phyloP scores from a whole-genome alignment of 2,329 filamentous ascomycete species.

The Leptographium lundbergii region DNA sequence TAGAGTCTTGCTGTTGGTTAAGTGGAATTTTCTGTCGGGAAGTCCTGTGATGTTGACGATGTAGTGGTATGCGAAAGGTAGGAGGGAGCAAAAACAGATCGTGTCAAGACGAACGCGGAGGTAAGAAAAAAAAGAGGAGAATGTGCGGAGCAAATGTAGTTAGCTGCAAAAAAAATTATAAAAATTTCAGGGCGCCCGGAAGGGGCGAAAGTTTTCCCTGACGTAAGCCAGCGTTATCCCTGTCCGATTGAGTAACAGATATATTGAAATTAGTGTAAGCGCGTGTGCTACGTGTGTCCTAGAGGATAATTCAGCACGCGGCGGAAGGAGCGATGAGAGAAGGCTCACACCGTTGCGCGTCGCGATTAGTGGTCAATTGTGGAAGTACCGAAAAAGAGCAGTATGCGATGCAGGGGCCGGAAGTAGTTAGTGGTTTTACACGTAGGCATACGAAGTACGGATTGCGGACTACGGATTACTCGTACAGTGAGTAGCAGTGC shows the following conservation, averaged over 20 bases:
- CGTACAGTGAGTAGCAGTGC: not conserved
- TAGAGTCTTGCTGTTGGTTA: conserved; percentile 1
- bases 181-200: not conserved
- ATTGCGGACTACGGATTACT: no score
- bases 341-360: not conserved
- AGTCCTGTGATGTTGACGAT: conserved; percentile 2
- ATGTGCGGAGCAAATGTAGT: conserved; percentile 2
- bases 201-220: not conserved
- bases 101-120: not conserved
- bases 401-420: not conserved
- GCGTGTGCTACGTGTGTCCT: not conserved
- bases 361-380: not conserved
- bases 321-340: not conserved
- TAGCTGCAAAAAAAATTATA: conserved; percentile 4
- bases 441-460: not conserved
- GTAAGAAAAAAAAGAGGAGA: conserved; percentile 5
- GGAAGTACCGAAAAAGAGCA: not conserved
- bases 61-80: conserved; percentile 1
- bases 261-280: not conserved
- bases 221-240: not conserved
- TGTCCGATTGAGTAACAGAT: no score
- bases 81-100: not conserved
- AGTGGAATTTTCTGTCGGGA: not conserved
- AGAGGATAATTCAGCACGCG: not conserved
- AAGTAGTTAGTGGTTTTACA: not conserved